Evolutionary conservation across 441 rosid genomes (phyloP), one percentile per base, ranked within the genome.

Genomic region (Dalechampia spathulata): DNA sequence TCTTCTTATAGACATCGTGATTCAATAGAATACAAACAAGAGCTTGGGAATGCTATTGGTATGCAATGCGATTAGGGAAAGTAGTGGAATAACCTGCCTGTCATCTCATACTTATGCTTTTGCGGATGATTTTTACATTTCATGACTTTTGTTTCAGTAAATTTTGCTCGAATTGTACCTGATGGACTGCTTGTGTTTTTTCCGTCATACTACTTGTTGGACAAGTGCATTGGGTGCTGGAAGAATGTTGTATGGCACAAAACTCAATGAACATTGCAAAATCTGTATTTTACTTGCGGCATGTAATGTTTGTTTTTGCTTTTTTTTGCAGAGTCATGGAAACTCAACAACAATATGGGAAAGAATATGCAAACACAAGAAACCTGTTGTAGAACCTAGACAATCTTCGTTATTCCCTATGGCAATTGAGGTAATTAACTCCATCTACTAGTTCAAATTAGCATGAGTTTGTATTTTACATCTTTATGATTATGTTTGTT

Each of bases 31-130:
- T 93, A 93, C 77, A 93, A 93, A 67, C 95, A 87, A 80, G 99
- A 90, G 66, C 95, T 93, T 61, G 97, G 97, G 38, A 90, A 90
- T 76, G 93, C 95, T 67, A 87, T 93, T 62, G 97, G 99, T 93
- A 75, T 57, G 89, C 67, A 52, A 49, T 21, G 25, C 43, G 28
- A 42, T 39, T 26, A 3, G 45, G 42, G 26, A 42, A 13, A 15
- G 30, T 34, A 32, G 37, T 15, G 47, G n/a, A n/a, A n/a, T n/a
- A n/a, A 8, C 20, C 21, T 15, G 19, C 27, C 51, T 47, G 14
- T 22, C 27, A 27, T 36, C 23, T 19, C 21, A 7, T 40, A 21
- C 22, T 50, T 37, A 9, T 30, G 53, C 39, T 49, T 27, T 11
- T 42, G 27, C 21, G 27, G 55, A 25, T 64, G 49, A 23, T 23